Base-by-base conservation (phyloP, 306 rosid genomes). In the Prinsepia uniflora region DNA sequence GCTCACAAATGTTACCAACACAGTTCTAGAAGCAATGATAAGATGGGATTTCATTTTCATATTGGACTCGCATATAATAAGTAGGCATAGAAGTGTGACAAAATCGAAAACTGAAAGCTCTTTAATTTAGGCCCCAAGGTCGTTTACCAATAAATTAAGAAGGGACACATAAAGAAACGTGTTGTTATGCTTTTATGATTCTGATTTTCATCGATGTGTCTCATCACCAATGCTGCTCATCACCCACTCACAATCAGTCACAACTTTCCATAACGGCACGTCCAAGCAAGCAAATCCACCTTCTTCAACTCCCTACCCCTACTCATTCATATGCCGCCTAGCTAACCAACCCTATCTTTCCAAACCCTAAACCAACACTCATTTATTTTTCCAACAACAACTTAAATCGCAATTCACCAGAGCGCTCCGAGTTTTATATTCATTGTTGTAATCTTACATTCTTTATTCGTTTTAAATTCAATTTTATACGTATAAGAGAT, bases 191-290 rank as follows among this genome's bases (percentile, higher is more conserved):
- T 14, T 56, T 8, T 24, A 6, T 56, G 15, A 59, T 59, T 58
- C 8, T 68, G 36, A 30, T 30, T 2, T 30, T 30, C 36, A 30
- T 43, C 7, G 9, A 46, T 30, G n/a, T 49, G 67, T 58, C 72
- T 8, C 50, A 63, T 69, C 68, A 70, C 63, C 41, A 24, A 24
- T 24, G 2, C 1, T 24, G 30, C 67, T 8, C 50, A 63, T 69
- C 68, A 70, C 63, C 41, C 8, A 60, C 8, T 64, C 74, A 65
- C 63, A 57, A 1, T 11, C 43, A 75, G 6, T 13, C 5, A 24
- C 11, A 11, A 50, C 62, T 75, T 67, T 66, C 80, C 62, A 74
- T 76, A 82, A 84, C 90, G 89, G 89, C 85, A 78, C 87, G 80
- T 80, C 72, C 77, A 88, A 86, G 90, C 90, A 86, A 86, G 67